Conservation (phyloP, 495 filamentous ascomycete genomes). For the Xylaria scruposa region DNA sequence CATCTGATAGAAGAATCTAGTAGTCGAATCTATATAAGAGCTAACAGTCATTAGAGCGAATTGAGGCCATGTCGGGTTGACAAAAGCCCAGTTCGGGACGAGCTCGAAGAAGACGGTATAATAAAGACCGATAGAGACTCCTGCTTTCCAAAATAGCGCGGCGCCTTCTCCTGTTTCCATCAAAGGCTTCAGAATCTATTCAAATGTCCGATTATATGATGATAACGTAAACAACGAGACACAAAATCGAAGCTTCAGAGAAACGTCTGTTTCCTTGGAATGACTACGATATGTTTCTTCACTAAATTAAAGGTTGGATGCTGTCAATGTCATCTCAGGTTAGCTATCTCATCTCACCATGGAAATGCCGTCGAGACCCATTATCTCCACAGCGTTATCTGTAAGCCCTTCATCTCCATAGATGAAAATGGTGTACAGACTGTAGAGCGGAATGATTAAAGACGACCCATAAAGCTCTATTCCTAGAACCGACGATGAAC, state of each 20-base stretch:
- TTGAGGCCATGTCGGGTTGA: background rate
- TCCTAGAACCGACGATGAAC: background rate
- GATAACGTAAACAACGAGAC: background rate
- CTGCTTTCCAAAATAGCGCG: background rate
- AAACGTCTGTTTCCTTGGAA: background rate
- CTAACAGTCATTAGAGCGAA: background rate
- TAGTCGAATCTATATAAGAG: background rate
- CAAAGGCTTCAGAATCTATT: background rate
- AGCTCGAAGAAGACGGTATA: background rate
- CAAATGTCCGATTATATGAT: background rate
- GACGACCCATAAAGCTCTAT: slow-evolving; percentile 15
- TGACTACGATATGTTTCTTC: background rate
- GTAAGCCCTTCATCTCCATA: too few relatives aligned
- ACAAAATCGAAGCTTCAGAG: background rate
- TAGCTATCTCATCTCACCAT: background rate
- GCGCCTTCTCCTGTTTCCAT: background rate
- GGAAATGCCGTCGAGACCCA: background rate
- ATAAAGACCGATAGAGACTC: background rate
- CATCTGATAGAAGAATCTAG: background rate
- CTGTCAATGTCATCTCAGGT: background rate
- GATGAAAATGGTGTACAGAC: too few relatives aligned
- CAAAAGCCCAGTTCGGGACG: background rate
- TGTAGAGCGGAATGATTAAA: too few relatives aligned
- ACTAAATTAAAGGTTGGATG: background rate
- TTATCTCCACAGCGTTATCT: background rate